Percentiles rank a stretch among this genome's conserved stretches.
These are phyloP conservation scores for Cyclospora cayetanensis DNA, from an alignment of 169 alveolate species.

Conservation along the genomic window DNA sequence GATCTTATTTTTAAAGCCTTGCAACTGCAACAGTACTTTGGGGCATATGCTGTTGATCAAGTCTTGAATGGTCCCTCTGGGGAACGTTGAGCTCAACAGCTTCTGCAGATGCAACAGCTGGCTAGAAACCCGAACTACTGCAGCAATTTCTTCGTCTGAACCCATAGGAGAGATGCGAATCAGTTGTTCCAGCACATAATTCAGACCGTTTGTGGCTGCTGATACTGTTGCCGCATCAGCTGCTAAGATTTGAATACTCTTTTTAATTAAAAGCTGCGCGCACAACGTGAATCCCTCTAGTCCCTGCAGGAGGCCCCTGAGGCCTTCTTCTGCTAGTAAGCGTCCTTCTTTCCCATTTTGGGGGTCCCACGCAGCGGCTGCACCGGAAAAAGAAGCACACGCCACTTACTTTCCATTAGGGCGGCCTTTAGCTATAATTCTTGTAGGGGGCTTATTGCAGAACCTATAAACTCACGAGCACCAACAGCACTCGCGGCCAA, in stretches of 20 bases:
- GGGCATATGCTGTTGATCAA: too few relatives aligned
- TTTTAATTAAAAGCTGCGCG: not conserved
- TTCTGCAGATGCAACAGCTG: conserved; percentile 35
- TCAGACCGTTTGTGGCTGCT: not conserved
- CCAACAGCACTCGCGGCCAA: not conserved
- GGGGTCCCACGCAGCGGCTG: not conserved
- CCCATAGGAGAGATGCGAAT: not conserved
- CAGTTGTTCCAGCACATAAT: not conserved
- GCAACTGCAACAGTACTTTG: too few relatives aligned
- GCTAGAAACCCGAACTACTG: not conserved
- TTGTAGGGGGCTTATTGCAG: not conserved
- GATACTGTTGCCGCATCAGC: conserved; percentile 4
- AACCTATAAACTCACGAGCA: not conserved
- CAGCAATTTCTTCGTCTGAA: not conserved
- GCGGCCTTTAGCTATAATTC: not conserved
- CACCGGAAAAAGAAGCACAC: not conserved
- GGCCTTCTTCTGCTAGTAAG: not conserved
- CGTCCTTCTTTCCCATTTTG: not conserved
- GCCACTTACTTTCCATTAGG: not conserved
- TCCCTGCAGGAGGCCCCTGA: not conserved
- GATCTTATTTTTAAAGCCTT: too few relatives aligned
- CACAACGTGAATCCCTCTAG: not conserved
- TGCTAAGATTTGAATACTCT: not conserved
- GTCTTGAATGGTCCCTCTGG: too few relatives aligned
- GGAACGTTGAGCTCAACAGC: too few relatives aligned